Conservation (phyloP, 495 filamentous ascomycete species). For the Usnea hakonensis region DNA sequence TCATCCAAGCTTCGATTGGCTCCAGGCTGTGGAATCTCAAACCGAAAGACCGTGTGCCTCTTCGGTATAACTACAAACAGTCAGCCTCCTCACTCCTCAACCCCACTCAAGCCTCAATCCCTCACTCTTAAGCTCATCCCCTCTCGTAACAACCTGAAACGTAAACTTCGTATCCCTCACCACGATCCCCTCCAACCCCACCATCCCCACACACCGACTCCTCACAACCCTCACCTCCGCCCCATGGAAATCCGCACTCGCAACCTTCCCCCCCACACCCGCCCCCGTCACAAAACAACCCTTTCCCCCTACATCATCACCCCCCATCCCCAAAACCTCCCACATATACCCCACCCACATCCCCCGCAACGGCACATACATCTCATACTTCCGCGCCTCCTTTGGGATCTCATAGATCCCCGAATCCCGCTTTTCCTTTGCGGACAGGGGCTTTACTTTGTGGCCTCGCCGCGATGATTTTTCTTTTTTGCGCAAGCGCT, state of each 20-base stretch:
- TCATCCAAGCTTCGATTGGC: slow-evolving; percentile 14
- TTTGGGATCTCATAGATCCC: slow-evolving; percentile 66
- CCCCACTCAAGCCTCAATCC: neutral
- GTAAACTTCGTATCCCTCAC: slow-evolving; percentile 79
- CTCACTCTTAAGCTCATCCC: slow-evolving; percentile 54
- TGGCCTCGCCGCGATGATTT: slow-evolving; percentile 49
- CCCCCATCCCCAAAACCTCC: slow-evolving; percentile 53
- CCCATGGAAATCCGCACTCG: slow-evolving; percentile 83
- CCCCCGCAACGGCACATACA: slow-evolving; percentile 66
- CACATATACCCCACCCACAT: slow-evolving; percentile 82
- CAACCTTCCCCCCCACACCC: slow-evolving; percentile 58
- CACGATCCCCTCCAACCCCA: slow-evolving; percentile 79
- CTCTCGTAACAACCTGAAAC: slow-evolving; percentile 71
- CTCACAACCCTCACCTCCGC: slow-evolving; percentile 77
- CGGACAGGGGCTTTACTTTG: slow-evolving; percentile 71
- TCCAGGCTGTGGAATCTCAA: slow-evolving; percentile 54
- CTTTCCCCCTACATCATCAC: slow-evolving; percentile 42
- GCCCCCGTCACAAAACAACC: slow-evolving; percentile 39
- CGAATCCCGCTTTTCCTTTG: slow-evolving; percentile 65
- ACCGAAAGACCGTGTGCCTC: slow-evolving; percentile 76
- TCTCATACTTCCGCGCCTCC: slow-evolving; percentile 57
- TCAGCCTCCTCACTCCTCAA: neutral
- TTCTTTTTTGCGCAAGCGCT: slow-evolving; percentile 47
- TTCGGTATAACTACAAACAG: slow-evolving; percentile 61
- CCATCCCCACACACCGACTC: slow-evolving; percentile 68